Conservation (phyloP, 164 flowering plant species). For the Magnolia changhungtana region DNA sequence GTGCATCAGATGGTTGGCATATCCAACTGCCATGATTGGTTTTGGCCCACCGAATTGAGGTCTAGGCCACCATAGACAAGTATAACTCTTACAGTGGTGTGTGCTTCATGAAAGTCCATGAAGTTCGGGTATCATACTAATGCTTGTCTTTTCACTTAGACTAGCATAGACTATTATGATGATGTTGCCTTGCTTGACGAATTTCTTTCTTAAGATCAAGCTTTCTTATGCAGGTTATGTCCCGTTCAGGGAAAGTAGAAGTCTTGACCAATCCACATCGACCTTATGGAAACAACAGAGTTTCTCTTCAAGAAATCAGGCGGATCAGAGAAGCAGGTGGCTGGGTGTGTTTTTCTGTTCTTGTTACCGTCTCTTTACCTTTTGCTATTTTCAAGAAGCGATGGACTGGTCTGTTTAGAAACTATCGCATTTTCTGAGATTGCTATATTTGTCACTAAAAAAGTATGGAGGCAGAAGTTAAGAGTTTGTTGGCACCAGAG, state of each 20-base stretch:
- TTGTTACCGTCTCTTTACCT: conserved; percentile 10
- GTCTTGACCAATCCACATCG: conserved; percentile 76
- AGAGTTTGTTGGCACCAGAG: no score
- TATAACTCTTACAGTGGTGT: background rate
- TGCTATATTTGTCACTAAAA: no score
- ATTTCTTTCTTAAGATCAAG: background rate
- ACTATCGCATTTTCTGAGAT: background rate
- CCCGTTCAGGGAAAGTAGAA: conserved; percentile 82
- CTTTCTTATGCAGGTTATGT: conserved; percentile 52
- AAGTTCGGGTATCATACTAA: no score
- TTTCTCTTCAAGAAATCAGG: conserved; percentile 75
- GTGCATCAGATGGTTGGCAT: background rate
- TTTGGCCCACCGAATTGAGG: background rate
- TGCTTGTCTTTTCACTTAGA: background rate
- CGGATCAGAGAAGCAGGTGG: conserved; percentile 99
- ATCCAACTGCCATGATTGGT: background rate
- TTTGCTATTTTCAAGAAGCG: background rate
- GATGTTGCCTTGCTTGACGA: background rate
- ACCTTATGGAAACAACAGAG: conserved; percentile 80
- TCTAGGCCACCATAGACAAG: background rate
- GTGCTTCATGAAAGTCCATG: no score
- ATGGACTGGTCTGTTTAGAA: background rate
- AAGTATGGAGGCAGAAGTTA: no score
- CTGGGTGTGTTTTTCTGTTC: conserved; percentile 84
- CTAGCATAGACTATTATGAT: background rate